Evolutionary conservation across 495 filamentous ascomycete genomes (phyloP).

Genomic region (Clavariopsis aquatica): DNA sequence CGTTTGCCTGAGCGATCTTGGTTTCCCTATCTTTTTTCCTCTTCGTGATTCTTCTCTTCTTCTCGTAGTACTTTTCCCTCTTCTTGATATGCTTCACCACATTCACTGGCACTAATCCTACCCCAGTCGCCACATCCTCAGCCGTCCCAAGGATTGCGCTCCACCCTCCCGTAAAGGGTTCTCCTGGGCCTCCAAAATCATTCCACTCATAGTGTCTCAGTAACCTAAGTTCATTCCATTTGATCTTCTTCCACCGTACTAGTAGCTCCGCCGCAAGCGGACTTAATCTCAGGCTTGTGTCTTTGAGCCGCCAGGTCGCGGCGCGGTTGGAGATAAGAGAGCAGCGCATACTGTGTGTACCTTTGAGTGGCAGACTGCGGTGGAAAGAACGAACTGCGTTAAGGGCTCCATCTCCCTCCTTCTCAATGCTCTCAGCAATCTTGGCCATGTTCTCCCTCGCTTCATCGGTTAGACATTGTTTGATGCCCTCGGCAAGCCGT

Average conservation of each 20-base stretch:
- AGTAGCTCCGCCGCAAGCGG: conserved; percentile 67
- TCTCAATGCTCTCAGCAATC: conserved; percentile 62
- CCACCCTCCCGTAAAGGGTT: conserved; percentile 67
- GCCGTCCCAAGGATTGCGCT: conserved; percentile 58
- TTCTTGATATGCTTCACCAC: conserved; percentile 56
- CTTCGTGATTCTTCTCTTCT: conserved; percentile 45
- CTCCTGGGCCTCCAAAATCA: conserved; percentile 75
- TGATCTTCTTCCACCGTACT: conserved; percentile 58
- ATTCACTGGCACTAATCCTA: conserved; percentile 60
- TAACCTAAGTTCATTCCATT: conserved; percentile 65
- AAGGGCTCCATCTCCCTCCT: conserved; percentile 71
- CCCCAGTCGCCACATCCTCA: conserved; percentile 56
- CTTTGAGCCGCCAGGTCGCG: conserved; percentile 67
- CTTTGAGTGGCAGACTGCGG: conserved; percentile 57
- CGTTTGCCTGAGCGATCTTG: conserved; percentile 12
- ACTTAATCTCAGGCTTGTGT: conserved; percentile 59
- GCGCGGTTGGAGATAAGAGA: conserved; percentile 62
- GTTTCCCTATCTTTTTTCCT: conserved; percentile 20
- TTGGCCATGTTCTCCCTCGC: conserved; percentile 57
- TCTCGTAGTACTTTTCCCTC: conserved; percentile 50
- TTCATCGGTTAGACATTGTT: conserved; percentile 61
- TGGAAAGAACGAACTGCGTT: conserved; percentile 75
- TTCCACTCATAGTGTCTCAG: conserved; percentile 74
- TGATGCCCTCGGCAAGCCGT: conserved; percentile 68
- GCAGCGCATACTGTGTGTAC: conserved; percentile 66